These are phyloP conservation scores for Teunomyces barrocoloradensis DNA, from an alignment of 805 yeast species.

Conservation along the genomic window DNA sequence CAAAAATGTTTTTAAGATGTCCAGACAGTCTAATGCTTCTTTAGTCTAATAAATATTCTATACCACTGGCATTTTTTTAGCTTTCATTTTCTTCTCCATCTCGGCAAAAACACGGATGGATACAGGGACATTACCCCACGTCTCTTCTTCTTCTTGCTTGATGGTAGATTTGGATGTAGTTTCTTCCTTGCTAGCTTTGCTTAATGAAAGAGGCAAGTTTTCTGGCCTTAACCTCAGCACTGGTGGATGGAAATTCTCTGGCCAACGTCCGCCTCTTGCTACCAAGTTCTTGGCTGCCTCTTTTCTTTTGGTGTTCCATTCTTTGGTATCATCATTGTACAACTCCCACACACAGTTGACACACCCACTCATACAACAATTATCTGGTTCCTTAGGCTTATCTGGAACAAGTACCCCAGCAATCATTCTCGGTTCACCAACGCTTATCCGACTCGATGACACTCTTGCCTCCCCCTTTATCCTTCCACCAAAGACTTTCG, in stretches of 20 bases:
- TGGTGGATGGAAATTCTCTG: constrained; percentile 42
- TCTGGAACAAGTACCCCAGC: constrained; percentile 76
- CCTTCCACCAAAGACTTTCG: constrained; percentile 54
- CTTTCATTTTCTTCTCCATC: constrained; percentile 66
- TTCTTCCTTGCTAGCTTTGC: constrained; percentile 18
- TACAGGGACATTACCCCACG: constrained; percentile 60
- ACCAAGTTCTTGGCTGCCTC: constrained; percentile 50
- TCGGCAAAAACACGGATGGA: constrained; percentile 80
- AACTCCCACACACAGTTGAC: constrained; percentile 96
- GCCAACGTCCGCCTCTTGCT: constrained; percentile 43
- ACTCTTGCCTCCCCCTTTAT: constrained; percentile 50
- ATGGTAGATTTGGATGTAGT: constrained; percentile 13
- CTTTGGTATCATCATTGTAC: constrained; percentile 80
- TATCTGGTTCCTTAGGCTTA: constrained; percentile 87
- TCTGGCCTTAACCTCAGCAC: constrained; percentile 25
- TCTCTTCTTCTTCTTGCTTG: constrained; percentile 21
- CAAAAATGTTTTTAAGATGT: background rate
- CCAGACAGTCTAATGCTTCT: background rate
- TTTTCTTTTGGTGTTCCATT: constrained; percentile 65
- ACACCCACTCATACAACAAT: constrained; percentile 98
- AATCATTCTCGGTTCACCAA: constrained; percentile 36
- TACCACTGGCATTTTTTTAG: constrained; percentile 18
- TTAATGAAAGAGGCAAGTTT: constrained; percentile 36
- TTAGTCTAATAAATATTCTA: constrained; percentile 4
- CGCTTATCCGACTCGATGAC: constrained; percentile 33